Evolutionary conservation across 148 eudicot species (phyloP).

Genomic region (Vaccinium myrtillus): DNA sequence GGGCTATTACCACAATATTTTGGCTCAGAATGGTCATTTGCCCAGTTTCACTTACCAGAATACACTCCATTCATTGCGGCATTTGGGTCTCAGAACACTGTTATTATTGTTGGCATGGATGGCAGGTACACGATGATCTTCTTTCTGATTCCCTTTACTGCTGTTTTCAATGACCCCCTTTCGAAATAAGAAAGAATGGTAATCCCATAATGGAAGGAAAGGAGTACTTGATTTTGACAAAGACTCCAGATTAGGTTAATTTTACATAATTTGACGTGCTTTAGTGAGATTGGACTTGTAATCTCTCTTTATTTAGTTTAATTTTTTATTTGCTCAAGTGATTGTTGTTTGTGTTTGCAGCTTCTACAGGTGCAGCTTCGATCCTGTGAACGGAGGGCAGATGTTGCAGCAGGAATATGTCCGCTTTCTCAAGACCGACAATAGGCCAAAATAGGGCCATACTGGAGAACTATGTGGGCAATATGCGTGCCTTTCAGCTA

Average conservation of each 20-base stretch:
- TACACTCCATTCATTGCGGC: constrained; percentile 62
- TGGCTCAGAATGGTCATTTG: constrained; percentile 98
- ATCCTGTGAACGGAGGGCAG: constrained; percentile 79
- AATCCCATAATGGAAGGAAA: not conserved
- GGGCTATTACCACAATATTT: constrained; percentile 92
- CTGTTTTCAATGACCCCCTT: not conserved
- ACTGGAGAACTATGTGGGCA: not conserved
- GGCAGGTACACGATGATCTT: constrained; percentile 62
- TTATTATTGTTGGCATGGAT: constrained; percentile 77
- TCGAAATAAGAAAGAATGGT: not conserved
- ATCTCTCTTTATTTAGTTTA: not conserved
- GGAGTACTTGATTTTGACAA: not conserved
- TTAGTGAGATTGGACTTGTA: not conserved
- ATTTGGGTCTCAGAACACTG: constrained; percentile 79
- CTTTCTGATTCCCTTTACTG: not conserved
- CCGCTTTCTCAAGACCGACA: constrained; percentile 72
- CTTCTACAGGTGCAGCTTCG: constrained; percentile 80
- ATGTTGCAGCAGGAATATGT: constrained; percentile 84
- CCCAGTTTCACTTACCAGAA: constrained; percentile 81
- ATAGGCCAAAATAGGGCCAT: constrained; percentile 33
- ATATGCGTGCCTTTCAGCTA: not conserved
- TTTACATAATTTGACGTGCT: not conserved
- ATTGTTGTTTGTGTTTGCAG: constrained; percentile 30
- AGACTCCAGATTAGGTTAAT: not conserved
- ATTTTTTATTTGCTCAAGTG: not conserved